Evolutionary conservation across 306 rosid species (phyloP).

Genomic region (Gleditsia sinensis): DNA sequence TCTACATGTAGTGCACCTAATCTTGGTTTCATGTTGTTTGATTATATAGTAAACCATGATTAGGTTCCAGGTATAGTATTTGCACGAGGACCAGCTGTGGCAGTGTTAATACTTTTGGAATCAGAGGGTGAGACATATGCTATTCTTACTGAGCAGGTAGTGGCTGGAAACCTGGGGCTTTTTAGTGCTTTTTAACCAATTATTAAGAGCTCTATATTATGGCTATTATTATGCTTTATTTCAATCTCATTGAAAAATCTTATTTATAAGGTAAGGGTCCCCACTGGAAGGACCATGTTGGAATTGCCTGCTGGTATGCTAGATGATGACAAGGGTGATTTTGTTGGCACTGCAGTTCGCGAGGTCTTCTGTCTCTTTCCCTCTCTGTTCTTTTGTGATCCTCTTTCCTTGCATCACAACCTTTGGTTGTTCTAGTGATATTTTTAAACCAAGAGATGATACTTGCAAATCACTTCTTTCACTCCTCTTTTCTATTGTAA

Average conservation of each 20-base stretch:
- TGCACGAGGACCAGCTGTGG: conserved; percentile 96
- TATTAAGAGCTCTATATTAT: background rate
- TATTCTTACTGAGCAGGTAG: conserved; percentile 92
- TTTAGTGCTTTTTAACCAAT: background rate
- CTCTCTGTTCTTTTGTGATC: background rate
- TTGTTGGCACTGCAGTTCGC: conserved; percentile 90
- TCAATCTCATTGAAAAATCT: conserved; percentile 28
- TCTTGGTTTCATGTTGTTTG: conserved; percentile 39
- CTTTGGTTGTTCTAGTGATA: conserved; percentile 13
- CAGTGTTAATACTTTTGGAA: conserved; percentile 78
- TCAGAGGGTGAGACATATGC: conserved; percentile 82
- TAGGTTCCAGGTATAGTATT: conserved; percentile 97
- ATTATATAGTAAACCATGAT: conserved; percentile 44
- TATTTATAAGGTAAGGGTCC: conserved; percentile 77
- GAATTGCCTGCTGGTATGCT: conserved; percentile 99
- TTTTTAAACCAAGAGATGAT: background rate
- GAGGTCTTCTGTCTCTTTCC: conserved; percentile 59
- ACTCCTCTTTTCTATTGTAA: background rate
- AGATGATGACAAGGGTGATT: conserved; percentile 78
- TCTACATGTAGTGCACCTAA: conserved; percentile 32
- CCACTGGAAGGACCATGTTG: conserved; percentile 74
- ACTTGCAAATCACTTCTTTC: background rate
- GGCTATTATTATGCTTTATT: conserved; percentile 24
- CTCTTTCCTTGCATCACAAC: conserved; percentile 14
- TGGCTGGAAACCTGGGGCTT: conserved; percentile 1